These are phyloP conservation scores for Kondoa malvinella DNA, from an alignment of 768 basidiomycete species.

Conservation along the genomic window DNA sequence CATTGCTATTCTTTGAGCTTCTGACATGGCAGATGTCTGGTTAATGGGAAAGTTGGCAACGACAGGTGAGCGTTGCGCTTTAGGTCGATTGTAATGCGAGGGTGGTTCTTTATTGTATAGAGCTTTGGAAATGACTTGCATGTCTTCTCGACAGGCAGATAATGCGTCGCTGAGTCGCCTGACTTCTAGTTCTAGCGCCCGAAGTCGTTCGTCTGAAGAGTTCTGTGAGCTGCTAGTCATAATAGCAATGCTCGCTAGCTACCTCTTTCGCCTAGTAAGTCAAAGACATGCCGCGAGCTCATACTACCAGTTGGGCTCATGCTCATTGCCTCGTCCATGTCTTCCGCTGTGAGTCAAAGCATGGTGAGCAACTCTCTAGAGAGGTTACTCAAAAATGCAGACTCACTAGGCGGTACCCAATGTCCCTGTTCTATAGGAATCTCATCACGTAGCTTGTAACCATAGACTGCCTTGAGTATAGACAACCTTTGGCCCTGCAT, in stretches of 20 bases:
- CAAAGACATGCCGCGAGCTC: constrained; percentile 13
- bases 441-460: constrained; percentile 64
- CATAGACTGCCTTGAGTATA: constrained; percentile 83
- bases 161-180: constrained; percentile 48
- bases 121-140: constrained; percentile 14
- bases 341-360: constrained; percentile 7
- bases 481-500: constrained; percentile 56
- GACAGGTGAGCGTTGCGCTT: constrained; percentile 18
- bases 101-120: constrained; percentile 19
- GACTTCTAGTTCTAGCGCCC: constrained; percentile 60
- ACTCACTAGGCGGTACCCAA: constrained; percentile 76
- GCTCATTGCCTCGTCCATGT: constrained; percentile 16
- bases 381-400: background rate
- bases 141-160: constrained; percentile 22
- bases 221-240: too few species aligned
- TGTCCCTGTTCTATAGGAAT: constrained; percentile 66
- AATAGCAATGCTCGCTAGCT: background rate
- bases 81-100: background rate
- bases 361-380: too few species aligned
- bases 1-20: background rate
- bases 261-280: constrained; percentile 10
- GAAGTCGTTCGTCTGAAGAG: constrained; percentile 48
- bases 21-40: constrained; percentile 12
- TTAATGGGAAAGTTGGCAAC: constrained; percentile 19
- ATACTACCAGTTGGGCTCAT: constrained; percentile 15